Conservation (phyloP, 2,329 filamentous ascomycete species). For the Cladosporium sp. region DNA sequence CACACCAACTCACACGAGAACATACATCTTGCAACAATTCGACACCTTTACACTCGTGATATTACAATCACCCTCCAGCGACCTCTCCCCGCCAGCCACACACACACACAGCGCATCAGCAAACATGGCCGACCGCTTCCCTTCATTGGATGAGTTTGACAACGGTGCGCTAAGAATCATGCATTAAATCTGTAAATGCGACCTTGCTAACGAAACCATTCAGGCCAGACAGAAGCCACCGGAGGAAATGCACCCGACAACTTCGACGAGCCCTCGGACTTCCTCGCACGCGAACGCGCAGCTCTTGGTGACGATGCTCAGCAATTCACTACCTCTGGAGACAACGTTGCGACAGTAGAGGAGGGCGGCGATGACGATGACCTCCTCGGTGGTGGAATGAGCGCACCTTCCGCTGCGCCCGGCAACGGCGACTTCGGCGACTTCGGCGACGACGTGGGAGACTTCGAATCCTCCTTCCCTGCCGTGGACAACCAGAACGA, state of each 20-base stretch:
- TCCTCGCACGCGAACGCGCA: conserved; percentile 88
- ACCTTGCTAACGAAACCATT: conserved; percentile 26
- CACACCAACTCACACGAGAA: background rate
- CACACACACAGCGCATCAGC: conserved; percentile 21
- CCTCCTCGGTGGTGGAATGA: conserved; percentile 61
- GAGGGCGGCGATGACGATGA: conserved; percentile 53
- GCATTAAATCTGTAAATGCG: background rate
- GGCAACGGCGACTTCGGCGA: conserved; percentile 26
- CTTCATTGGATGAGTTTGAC: conserved; percentile 56
- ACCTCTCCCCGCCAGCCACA: background rate
- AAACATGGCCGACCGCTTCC: conserved; percentile 55
- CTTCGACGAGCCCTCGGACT: conserved; percentile 71
- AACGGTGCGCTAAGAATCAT: conserved; percentile 43
- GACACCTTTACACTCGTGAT: background rate
- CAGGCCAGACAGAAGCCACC: conserved; percentile 70
- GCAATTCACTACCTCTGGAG: conserved; percentile 79
- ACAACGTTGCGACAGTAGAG: conserved; percentile 63
- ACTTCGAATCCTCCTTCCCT: conserved; percentile 89
- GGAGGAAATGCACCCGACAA: conserved; percentile 51
- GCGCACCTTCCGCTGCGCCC: conserved; percentile 39
- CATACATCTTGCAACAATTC: background rate
- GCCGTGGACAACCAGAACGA: conserved; percentile 75
- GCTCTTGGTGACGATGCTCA: conserved; percentile 88
- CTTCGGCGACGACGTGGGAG: conserved; percentile 45
- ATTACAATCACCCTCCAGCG: background rate